phyloP scores from a whole-genome alignment of 2,329 filamentous ascomycete genomes.

The Diatrype stigma region DNA sequence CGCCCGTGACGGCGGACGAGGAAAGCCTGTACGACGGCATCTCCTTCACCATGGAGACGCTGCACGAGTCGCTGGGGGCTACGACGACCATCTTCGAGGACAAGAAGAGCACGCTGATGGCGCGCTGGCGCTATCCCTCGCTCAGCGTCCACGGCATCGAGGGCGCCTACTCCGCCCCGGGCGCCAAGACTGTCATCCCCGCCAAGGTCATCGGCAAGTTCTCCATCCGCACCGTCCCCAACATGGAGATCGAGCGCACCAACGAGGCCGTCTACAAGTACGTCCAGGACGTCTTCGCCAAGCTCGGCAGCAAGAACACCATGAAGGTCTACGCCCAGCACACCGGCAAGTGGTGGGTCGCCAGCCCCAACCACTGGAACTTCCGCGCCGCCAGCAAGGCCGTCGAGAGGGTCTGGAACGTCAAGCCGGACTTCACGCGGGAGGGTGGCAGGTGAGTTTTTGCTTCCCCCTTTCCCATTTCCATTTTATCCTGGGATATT shows the following conservation, averaged over 20 bases:
- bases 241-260: slow-evolving; percentile 92
- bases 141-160: slow-evolving; percentile 93
- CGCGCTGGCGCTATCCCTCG: slow-evolving; percentile 90
- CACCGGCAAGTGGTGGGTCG: slow-evolving; percentile 97
- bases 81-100: slow-evolving; percentile 81
- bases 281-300: slow-evolving; percentile 78
- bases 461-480: slow-evolving; percentile 1
- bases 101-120: slow-evolving; percentile 93
- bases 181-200: slow-evolving; percentile 97
- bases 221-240: slow-evolving; percentile 92
- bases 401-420: slow-evolving; percentile 90
- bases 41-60: slow-evolving; percentile 91
- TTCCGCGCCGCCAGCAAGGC: slow-evolving; percentile 92
- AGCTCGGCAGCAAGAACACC: slow-evolving; percentile 88
- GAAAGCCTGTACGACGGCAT: slow-evolving; percentile 84
- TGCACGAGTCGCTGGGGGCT: slow-evolving; percentile 87
- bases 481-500: neutral
- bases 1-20: slow-evolving; percentile 81
- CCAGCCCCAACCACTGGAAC: slow-evolving; percentile 98
- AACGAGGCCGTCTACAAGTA: slow-evolving; percentile 81
- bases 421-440: slow-evolving; percentile 89
- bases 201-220: slow-evolving; percentile 98
- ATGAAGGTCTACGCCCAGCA: slow-evolving; percentile 79
- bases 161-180: slow-evolving; percentile 87
- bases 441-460: slow-evolving; percentile 77